Evolutionary conservation across 139 green algal species (phyloP), one percentile per base, ranked within the genome.

Genomic region (Astrephomene gubernaculifera): DNA sequence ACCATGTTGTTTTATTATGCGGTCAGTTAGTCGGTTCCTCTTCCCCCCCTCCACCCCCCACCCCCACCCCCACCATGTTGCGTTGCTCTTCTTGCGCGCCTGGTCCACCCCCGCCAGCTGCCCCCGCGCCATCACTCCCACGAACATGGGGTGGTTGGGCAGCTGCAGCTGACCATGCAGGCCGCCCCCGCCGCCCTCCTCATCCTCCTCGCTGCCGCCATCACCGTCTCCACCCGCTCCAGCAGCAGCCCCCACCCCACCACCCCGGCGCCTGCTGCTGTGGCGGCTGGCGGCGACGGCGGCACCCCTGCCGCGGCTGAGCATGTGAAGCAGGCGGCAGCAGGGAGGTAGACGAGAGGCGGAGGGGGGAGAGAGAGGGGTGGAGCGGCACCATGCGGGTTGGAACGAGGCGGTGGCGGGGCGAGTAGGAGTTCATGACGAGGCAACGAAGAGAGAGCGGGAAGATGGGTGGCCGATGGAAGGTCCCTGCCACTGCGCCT

Each of bases 141-240:
- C 41, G 41, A 73, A 83, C 76, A 83, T 72, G 60, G 76, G 76
- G 76, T 83, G n/a, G 76, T 83, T 83, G 53, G 73, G 52, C 52
- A 68, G 24, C 52, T 38, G 8, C 2, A 41, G 25, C 5, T 76
- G 41, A n/a, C n/a, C n/a, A n/a, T n/a, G n/a, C n/a, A n/a, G n/a
- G 60, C n/a, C 36, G 27, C 29, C 44, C 33, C 29, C n/a, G 70
- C 6, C 70, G 9, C 2, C 10, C 2, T 4, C 44, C 2, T 35
- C 44, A n/a, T 29, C 71, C 7, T 43, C 44, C n/a, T 44, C 39
- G n/a, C 44, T 45, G 71, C 71, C 41, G 8, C 14, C 65, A 17
- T 8, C 36, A 27, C 36, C 36, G 65, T 36, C 35, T 17, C 17
- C 35, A 3, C 12, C 22, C 2, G 65, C 17, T 7, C 19, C 21